Percentiles rank a stretch among this genome's conserved stretches.
Evolutionary conservation across 257 asterid species (phyloP).

Genomic region (Gentiana macrophylla): DNA sequence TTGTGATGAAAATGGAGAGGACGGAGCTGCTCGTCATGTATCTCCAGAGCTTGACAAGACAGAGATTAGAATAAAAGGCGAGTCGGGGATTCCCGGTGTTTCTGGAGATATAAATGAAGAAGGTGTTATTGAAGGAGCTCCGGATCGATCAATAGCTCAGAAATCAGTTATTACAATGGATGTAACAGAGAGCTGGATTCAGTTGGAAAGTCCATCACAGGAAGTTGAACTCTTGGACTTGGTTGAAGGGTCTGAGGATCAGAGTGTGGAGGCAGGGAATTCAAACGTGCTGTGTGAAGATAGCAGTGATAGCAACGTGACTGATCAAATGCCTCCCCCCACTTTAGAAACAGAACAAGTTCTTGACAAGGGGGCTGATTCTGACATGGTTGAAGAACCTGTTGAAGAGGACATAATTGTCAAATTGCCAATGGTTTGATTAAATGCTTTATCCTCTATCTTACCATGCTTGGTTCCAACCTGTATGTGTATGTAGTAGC

Average conservation of each 20-base stretch:
- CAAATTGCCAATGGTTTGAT: slow-evolving; percentile 24
- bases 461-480: too few species aligned
- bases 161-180: slow-evolving; percentile 5
- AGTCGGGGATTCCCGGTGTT: too few species aligned
- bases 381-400: slow-evolving; percentile 11
- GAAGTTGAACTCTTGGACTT: slow-evolving; percentile 9
- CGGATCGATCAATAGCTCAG: slow-evolving; percentile 9
- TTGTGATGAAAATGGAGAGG: slow-evolving; percentile 7
- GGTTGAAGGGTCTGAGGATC: slow-evolving; percentile 15
- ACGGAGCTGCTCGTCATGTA: slow-evolving; percentile 9
- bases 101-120: slow-evolving; percentile 1
- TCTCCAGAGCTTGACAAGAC: too few species aligned
- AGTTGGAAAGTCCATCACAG: slow-evolving; percentile 8
- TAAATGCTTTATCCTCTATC: too few species aligned
- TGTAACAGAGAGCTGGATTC: background rate
- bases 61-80: too few species aligned
- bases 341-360: slow-evolving; percentile 29
- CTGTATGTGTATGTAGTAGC: too few species aligned
- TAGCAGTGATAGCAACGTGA: slow-evolving; percentile 16
- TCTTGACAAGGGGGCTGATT: slow-evolving; percentile 25
- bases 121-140: slow-evolving; percentile 13
- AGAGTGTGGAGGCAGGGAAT: slow-evolving; percentile 10
- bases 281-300: slow-evolving; percentile 14
- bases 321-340: slow-evolving; percentile 14
- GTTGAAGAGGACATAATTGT: slow-evolving; percentile 20